These are phyloP conservation scores for Meyerozyma athensensis DNA, from an alignment of 1,139 yeast species.

Conservation along the genomic window DNA sequence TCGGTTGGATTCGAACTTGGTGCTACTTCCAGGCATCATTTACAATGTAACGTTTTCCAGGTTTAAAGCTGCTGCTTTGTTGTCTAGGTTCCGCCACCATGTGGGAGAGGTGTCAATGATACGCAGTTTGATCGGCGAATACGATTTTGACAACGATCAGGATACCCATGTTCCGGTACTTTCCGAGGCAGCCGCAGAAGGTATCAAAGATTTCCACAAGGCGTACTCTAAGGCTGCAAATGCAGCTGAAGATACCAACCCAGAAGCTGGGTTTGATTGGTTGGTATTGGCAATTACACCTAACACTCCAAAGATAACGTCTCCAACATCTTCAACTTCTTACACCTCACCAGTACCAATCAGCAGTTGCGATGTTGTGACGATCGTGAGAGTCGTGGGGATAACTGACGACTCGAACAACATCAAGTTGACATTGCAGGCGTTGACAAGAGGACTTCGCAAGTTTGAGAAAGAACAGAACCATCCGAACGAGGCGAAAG, in stretches of 20 bases:
- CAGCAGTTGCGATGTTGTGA: conserved; percentile 25
- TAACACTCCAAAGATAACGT: conserved; percentile 33
- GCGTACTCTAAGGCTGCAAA: conserved; percentile 15
- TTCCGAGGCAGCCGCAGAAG: conserved; percentile 33
- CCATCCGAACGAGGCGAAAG: conserved; percentile 26
- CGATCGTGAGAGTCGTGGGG: conserved; percentile 48
- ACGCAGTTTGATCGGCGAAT: conserved; percentile 29
- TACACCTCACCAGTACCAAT: neutral
- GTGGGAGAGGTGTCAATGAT: conserved; percentile 27
- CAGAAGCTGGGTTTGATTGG: conserved; percentile 29
- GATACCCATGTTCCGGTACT: conserved; percentile 13
- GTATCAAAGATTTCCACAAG: conserved; percentile 27
- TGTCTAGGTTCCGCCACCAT: conserved; percentile 33
- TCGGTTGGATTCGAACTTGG: conserved; percentile 41
- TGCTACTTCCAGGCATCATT: conserved; percentile 57
- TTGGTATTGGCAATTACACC: conserved; percentile 38
- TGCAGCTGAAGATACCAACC: conserved; percentile 11
- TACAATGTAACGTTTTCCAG: conserved; percentile 52
- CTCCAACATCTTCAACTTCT: conserved; percentile 12
- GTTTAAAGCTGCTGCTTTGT: conserved; percentile 44
- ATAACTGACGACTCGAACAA: conserved; percentile 42
- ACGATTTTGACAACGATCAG: conserved; percentile 25
- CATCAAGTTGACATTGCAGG: conserved; percentile 49
- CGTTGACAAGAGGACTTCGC: conserved; percentile 43
- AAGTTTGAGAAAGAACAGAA: conserved; percentile 11